Percentiles rank a stretch among this genome's conserved stretches.
Conservation (phyloP, 1,284 basidiomycete genomes). For the Naganishia sp. region DNA sequence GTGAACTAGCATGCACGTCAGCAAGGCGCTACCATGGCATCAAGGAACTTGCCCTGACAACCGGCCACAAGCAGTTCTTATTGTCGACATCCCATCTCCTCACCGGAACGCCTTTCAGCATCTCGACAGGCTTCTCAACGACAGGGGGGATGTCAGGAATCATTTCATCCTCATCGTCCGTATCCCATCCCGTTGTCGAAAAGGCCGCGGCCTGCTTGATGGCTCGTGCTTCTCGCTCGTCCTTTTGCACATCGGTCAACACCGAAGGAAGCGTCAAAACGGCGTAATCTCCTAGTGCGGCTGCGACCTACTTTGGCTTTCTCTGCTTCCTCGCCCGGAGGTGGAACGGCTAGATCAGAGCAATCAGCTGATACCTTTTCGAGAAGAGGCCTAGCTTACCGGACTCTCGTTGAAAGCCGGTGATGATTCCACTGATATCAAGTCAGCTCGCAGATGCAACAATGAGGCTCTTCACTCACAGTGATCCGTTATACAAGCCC, state of each 20-base stretch:
- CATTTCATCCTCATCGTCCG: slow-evolving; percentile 10
- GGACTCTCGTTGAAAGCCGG: slow-evolving; percentile 68
- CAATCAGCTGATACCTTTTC: background rate
- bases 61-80: slow-evolving; percentile 24
- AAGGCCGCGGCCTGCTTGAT: slow-evolving; percentile 19
- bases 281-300: too few relatives aligned
- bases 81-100: slow-evolving; percentile 27
- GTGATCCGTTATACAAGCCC: slow-evolving; percentile 59
- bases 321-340: background rate
- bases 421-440: slow-evolving; percentile 58
- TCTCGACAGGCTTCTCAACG: background rate
- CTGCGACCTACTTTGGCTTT: background rate
- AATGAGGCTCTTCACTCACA: slow-evolving; percentile 34
- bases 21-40: background rate
- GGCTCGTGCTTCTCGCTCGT: slow-evolving; percentile 7
- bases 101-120: background rate
- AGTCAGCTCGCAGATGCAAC: background rate
- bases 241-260: background rate
- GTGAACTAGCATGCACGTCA: slow-evolving; percentile 8
- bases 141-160: background rate
- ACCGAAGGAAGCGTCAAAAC: background rate
- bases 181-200: slow-evolving; percentile 11
- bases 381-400: slow-evolving; percentile 53
- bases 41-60: slow-evolving; percentile 25
- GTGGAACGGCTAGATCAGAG: background rate